phyloP scores from a whole-genome alignment of 1,284 basidiomycete species.

The Cutaneotrichosporon sp. region DNA sequence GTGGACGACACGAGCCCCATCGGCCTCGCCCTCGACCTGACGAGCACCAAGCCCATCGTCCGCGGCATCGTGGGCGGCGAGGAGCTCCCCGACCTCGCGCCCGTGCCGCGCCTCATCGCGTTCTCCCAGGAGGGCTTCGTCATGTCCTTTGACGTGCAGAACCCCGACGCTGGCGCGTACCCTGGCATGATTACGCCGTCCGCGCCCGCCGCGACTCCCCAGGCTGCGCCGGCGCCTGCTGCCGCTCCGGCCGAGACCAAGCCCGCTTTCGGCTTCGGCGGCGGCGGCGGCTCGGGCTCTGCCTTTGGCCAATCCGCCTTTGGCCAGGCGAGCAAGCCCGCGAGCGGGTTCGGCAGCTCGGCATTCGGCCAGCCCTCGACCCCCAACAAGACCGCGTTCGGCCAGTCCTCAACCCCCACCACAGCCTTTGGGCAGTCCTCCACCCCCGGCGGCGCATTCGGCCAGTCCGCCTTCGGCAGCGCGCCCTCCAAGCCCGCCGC shows the following conservation, averaged over 20 bases:
- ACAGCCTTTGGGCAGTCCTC: slow-evolving; percentile 8
- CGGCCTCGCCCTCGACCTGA: slow-evolving; percentile 58
- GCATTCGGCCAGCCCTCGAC: slow-evolving; percentile 6
- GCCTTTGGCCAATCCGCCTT: slow-evolving; percentile 25
- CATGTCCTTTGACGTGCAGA: slow-evolving; percentile 57
- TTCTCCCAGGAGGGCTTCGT: slow-evolving; percentile 59
- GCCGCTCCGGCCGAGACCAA: slow-evolving; percentile 12
- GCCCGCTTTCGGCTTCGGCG: slow-evolving; percentile 20
- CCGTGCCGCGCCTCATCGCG: slow-evolving; percentile 55
- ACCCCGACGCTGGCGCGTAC: slow-evolving; percentile 51
- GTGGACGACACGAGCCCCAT: slow-evolving; percentile 56
- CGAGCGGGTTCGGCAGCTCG: slow-evolving; percentile 18
- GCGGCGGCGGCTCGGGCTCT: slow-evolving; percentile 5
- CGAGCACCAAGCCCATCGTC: slow-evolving; percentile 50
- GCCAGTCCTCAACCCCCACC: slow-evolving; percentile 11
- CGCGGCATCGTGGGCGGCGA: slow-evolving; percentile 55
- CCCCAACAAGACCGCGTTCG: slow-evolving; percentile 9
- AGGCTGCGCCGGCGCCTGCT: slow-evolving; percentile 16
- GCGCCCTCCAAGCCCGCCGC: too few species aligned
- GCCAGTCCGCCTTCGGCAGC: too few species aligned
- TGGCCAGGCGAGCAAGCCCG: slow-evolving; percentile 22
- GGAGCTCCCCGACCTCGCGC: slow-evolving; percentile 54
- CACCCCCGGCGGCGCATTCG: slow-evolving; percentile 21
- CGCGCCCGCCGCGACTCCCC: slow-evolving; percentile 1
- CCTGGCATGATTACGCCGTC: slow-evolving; percentile 48